A percentile compares a stretch with the other conserved stretches of the same genome.
These are phyloP conservation scores for Wallacemonas sp. DNA, from an alignment of 208 protist species.

Conservation along the genomic window DNA sequence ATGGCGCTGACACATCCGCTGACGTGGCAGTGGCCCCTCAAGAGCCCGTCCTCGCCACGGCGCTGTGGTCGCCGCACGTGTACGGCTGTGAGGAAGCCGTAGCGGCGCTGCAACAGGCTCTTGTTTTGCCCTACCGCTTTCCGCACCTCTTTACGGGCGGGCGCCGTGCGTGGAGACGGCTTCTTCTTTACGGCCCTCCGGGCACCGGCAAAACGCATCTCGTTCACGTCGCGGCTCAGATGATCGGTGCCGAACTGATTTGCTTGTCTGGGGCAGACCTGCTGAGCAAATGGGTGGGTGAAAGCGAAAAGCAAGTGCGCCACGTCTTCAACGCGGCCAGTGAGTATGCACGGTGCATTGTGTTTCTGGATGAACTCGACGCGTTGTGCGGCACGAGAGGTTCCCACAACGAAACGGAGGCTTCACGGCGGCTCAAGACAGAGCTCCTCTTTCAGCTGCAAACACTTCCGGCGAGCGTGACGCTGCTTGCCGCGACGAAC, in stretches of 20 bases:
- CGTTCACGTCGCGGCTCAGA: constrained; percentile 95
- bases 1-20: background rate
- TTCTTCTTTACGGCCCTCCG: constrained; percentile 98
- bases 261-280: constrained; percentile 94
- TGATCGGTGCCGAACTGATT: constrained; percentile 90
- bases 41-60: too few relatives aligned
- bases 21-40: too few relatives aligned
- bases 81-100: constrained; percentile 96
- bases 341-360: constrained; percentile 47
- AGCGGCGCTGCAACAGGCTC: constrained; percentile 95
- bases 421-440: constrained; percentile 97
- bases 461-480: constrained; percentile 38
- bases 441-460: constrained; percentile 98
- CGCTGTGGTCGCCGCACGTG: constrained; percentile 90
- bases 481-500: constrained; percentile 91
- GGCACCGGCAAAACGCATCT: constrained; percentile 98
- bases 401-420: constrained; percentile 72
- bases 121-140: constrained; percentile 95
- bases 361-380: constrained; percentile 96
- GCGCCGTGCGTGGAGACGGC: constrained; percentile 93
- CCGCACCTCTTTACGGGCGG: constrained; percentile 96
- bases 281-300: constrained; percentile 97
- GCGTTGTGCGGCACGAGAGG: constrained; percentile 84
- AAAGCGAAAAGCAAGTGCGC: constrained; percentile 95
- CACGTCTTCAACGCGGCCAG: constrained; percentile 89